Evolutionary conservation across 495 filamentous ascomycete genomes (phyloP).

Genomic region (Penicilliopsis zonata): DNA sequence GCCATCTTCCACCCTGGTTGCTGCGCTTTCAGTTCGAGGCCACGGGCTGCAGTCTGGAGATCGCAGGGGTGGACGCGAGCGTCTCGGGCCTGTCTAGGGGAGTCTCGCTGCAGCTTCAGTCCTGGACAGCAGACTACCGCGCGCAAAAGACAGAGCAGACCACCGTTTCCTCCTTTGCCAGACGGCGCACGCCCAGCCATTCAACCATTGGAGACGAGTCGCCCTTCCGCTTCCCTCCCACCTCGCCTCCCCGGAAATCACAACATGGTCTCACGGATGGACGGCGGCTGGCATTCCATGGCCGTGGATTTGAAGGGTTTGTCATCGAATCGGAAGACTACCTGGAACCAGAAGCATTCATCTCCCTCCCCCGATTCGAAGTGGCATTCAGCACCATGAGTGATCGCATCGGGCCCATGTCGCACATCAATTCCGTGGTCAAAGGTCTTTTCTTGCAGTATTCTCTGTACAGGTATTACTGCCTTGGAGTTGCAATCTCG

Average conservation of each 20-base stretch:
- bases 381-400: constrained; percentile 73
- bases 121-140: constrained; percentile 84
- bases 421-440: constrained; percentile 74
- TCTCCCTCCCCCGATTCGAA: constrained; percentile 79
- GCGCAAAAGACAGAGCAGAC: constrained; percentile 60
- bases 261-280: constrained; percentile 61
- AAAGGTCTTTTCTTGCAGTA: constrained; percentile 75
- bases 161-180: constrained; percentile 42
- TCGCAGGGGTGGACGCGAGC: constrained; percentile 74
- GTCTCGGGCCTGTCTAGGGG: constrained; percentile 72
- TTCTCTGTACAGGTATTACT: constrained; percentile 88
- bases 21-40: constrained; percentile 74
- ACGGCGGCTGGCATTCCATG: constrained; percentile 66
- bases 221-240: constrained; percentile 42
- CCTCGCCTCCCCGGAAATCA: constrained; percentile 47
- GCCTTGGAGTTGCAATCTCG: constrained; percentile 67
- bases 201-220: constrained; percentile 39
- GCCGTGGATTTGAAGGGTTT: constrained; percentile 73
- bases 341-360: constrained; percentile 74
- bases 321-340: constrained; percentile 78
- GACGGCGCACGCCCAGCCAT: constrained; percentile 45
- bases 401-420: constrained; percentile 72
- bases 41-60: constrained; percentile 76
- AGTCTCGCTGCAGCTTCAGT: constrained; percentile 74
- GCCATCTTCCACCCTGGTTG: constrained; percentile 74